Conservation (phyloP, 2,329 filamentous ascomycete species). For the Pseudogymnoascus pannorum region DNA sequence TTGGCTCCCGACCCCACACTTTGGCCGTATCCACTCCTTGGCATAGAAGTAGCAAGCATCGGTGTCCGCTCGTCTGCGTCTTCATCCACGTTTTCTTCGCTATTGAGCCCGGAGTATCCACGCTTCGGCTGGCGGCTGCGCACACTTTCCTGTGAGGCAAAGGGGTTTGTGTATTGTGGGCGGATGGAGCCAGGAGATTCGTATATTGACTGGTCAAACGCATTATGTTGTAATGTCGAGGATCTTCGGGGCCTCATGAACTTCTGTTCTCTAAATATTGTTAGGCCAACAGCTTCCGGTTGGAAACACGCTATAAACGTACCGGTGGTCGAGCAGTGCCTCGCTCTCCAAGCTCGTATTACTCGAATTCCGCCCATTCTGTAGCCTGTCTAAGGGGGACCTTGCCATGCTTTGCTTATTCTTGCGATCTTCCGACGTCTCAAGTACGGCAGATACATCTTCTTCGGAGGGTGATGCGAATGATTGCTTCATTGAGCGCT, state of each 20-base stretch:
- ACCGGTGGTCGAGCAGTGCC: slow-evolving; percentile 80
- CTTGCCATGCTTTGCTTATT: slow-evolving; percentile 21
- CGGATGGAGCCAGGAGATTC: slow-evolving; percentile 29
- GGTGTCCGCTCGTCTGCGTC: slow-evolving; percentile 45
- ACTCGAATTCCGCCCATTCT: slow-evolving; percentile 59
- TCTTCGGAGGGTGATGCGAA: slow-evolving; percentile 63
- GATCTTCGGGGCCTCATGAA: slow-evolving; percentile 57
- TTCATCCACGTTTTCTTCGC: slow-evolving; percentile 45
- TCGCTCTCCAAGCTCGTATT: slow-evolving; percentile 86
- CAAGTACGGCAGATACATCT: slow-evolving; percentile 29
- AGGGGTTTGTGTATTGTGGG: slow-evolving; percentile 27
- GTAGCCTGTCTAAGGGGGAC: slow-evolving; percentile 42
- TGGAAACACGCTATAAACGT: slow-evolving; percentile 20
- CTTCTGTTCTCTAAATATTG: slow-evolving; percentile 29
- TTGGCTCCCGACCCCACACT: slow-evolving; percentile 32
- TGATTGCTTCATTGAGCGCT: slow-evolving; percentile 67
- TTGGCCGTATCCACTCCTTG: slow-evolving; percentile 24
- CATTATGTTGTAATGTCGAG: slow-evolving; percentile 37
- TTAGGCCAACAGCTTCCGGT: slow-evolving; percentile 13
- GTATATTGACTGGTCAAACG: slow-evolving; percentile 30
- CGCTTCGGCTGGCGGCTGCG: slow-evolving; percentile 20
- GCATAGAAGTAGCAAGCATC: slow-evolving; percentile 41
- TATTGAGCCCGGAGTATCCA: slow-evolving; percentile 32
- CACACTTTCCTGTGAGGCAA: slow-evolving; percentile 21
- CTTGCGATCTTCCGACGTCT: slow-evolving; percentile 31